A percentile compares a stretch with the other conserved stretches of the same genome.
Evolutionary conservation across 306 rosid genomes (phyloP).

Genomic region (Cicer chorassanicum): DNA sequence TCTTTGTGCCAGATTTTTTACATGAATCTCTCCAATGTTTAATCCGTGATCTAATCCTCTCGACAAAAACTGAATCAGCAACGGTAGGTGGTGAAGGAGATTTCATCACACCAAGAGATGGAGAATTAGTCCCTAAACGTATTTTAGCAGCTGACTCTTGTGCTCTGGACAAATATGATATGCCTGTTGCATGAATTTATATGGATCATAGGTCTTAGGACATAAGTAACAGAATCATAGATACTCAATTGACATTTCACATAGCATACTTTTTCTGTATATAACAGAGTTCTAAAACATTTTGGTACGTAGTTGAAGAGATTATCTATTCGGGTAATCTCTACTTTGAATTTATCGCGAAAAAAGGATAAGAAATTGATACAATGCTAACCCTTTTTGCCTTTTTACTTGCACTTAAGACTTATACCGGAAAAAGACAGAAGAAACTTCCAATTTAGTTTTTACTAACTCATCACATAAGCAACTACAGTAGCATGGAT

Average conservation of each 20-base stretch:
- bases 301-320: conserved; percentile 8
- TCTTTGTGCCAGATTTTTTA: conserved; percentile 46
- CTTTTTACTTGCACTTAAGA: background rate
- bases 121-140: conserved; percentile 53
- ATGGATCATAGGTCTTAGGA: background rate
- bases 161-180: conserved; percentile 84
- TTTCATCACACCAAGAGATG: conserved; percentile 43
- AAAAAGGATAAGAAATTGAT: background rate
- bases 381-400: conserved; percentile 2
- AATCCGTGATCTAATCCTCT: conserved; percentile 72
- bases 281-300: conserved; percentile 18
- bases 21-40: conserved; percentile 64
- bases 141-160: conserved; percentile 72
- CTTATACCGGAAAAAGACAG: background rate
- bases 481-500: conserved; percentile 18
- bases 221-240: conserved; percentile 16
- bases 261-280: conserved; percentile 13
- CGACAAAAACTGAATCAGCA: conserved; percentile 72
- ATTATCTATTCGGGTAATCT: background rate
- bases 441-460: conserved; percentile 2
- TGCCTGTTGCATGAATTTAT: conserved; percentile 57
- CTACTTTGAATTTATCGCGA: background rate
- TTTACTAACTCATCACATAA: conserved; percentile 9
- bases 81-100: conserved; percentile 55
- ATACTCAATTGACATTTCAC: conserved; percentile 22